A percentile compares a stretch with the other conserved stretches of the same genome.
These are phyloP conservation scores for Coriolopsis trogii DNA, from an alignment of 1,284 basidiomycete species.

Conservation along the genomic window DNA sequence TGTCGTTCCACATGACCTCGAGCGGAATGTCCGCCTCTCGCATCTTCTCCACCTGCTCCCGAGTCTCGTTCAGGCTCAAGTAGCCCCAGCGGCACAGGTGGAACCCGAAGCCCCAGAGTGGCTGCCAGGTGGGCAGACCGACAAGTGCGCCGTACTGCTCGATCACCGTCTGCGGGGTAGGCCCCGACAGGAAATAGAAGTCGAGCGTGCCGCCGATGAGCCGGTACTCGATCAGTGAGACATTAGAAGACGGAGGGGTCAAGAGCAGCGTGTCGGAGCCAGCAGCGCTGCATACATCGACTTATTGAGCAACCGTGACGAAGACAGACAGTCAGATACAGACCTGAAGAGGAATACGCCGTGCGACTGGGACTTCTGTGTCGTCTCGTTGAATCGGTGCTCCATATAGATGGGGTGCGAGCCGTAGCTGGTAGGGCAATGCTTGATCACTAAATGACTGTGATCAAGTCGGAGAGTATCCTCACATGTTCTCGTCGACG, in stretches of 20 bases:
- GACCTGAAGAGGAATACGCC: no score
- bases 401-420: conserved; percentile 73
- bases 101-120: conserved; percentile 71
- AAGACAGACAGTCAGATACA: no score
- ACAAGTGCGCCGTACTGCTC: no score
- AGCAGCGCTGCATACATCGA: conserved; percentile 42
- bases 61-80: conserved; percentile 38
- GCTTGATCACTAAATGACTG: no score
- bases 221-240: conserved; percentile 66
- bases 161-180: conserved; percentile 59
- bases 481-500: conserved; percentile 61
- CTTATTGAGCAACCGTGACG: no score
- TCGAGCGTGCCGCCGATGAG: conserved; percentile 64
- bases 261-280: conserved; percentile 64
- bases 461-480: no score
- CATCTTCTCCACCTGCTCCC: conserved; percentile 55
- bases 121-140: conserved; percentile 68
- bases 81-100: conserved; percentile 63
- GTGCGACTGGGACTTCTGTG: conserved; percentile 50
- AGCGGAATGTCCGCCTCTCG: conserved; percentile 64
- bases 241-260: conserved; percentile 50
- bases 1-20: conserved; percentile 81
- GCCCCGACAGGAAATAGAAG: conserved; percentile 72
- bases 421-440: conserved; percentile 54
- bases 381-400: conserved; percentile 57